phyloP scores from a whole-genome alignment of 202 grass and related monocot species.

The Schoenoplectus triqueter region DNA sequence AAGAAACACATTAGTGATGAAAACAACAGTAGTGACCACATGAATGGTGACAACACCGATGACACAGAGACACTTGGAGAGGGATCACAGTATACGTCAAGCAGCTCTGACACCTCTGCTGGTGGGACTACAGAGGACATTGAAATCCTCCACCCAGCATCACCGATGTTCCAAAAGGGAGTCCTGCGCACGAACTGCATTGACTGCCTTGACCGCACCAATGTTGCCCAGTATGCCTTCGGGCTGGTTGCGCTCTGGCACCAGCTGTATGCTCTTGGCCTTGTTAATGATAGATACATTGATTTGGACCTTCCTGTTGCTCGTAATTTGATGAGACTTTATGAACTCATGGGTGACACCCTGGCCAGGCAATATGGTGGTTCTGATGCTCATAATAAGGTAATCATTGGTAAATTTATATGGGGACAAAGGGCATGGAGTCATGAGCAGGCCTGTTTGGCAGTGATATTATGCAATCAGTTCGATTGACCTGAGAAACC shows the following conservation, averaged over 20 bases:
- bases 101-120: conserved; percentile 59
- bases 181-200: conserved; percentile 91
- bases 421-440: no score
- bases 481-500: conserved; percentile 24
- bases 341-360: conserved; percentile 89
- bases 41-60: conserved; percentile 45
- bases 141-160: conserved; percentile 50
- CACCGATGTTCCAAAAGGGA: conserved; percentile 75
- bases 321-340: conserved; percentile 80
- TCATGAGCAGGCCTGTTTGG: not conserved
- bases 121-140: conserved; percentile 52
- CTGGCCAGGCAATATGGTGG: conserved; percentile 88
- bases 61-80: conserved; percentile 50
- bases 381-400: conserved; percentile 97
- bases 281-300: conserved; percentile 57
- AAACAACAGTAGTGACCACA: conserved; percentile 39
- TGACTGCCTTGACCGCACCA: conserved; percentile 95
- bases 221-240: conserved; percentile 91
- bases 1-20: conserved; percentile 30
- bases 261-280: conserved; percentile 69
- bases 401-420: conserved; percentile 28
- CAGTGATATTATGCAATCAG: no score
- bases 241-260: conserved; percentile 84
- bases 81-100: conserved; percentile 54
- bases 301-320: conserved; percentile 72